Evolutionary conservation across 2,329 filamentous ascomycete species (phyloP).

Genomic region (Eutypa lata): DNA sequence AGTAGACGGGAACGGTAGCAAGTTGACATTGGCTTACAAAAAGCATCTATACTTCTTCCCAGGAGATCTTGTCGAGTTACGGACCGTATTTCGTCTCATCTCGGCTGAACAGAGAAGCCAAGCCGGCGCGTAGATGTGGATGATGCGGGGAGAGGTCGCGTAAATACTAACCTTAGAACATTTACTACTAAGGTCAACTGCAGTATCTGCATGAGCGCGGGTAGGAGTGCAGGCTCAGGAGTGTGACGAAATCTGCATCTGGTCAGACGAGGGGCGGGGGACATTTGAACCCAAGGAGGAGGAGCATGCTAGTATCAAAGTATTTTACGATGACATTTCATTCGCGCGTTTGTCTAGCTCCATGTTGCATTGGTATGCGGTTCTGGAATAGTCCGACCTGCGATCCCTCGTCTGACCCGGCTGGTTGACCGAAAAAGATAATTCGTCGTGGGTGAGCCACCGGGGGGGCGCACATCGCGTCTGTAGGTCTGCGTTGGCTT

Average conservation of each 20-base stretch:
- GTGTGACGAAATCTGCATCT: slow-evolving; percentile 1
- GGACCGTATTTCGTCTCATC: background rate
- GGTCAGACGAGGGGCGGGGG: background rate
- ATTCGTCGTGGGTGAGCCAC: background rate
- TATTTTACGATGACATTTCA: background rate
- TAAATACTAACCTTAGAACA: background rate
- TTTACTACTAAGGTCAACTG: background rate
- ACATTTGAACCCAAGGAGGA: background rate
- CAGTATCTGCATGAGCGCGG: background rate
- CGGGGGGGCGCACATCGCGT: background rate
- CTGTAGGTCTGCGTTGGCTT: slow-evolving; percentile 1
- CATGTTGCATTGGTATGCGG: background rate
- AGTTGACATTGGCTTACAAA: too few species aligned
- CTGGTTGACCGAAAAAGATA: slow-evolving; percentile 1
- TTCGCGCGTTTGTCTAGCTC: background rate
- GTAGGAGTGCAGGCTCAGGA: background rate
- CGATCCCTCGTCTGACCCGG: background rate
- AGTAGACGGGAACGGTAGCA: too few species aligned
- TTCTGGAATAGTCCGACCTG: background rate
- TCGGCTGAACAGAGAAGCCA: background rate
- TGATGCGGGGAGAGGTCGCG: background rate
- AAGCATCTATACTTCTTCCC: background rate
- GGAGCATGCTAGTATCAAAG: background rate
- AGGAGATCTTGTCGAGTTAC: background rate
- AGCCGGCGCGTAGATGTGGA: background rate